phyloP scores from a whole-genome alignment of 1,284 basidiomycete species.

The Ceratobasidium sp. region DNA sequence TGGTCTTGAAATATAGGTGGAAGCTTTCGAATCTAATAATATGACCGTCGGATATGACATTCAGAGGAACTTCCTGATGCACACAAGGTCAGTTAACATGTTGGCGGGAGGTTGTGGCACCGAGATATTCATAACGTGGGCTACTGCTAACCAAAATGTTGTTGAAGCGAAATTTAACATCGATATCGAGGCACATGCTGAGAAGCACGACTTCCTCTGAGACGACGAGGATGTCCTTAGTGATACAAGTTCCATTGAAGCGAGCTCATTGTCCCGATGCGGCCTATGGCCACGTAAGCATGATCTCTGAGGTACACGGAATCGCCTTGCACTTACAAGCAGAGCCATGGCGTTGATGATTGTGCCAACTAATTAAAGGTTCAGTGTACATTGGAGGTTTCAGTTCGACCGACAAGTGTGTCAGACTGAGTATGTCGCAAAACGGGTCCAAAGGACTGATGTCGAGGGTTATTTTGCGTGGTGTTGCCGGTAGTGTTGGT shows the following conservation, averaged over 20 bases:
- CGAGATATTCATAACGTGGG: background rate
- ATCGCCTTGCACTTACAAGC: conserved; percentile 10
- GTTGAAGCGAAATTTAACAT: conserved; percentile 28
- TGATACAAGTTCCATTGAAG: background rate
- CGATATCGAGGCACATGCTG: conserved; percentile 1
- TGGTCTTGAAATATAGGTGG: conserved; percentile 25
- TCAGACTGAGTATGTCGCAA: background rate
- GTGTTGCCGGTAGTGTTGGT: background rate
- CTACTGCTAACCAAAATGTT: conserved; percentile 13
- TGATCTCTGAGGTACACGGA: background rate
- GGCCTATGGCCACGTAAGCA: background rate
- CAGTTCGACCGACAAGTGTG: background rate
- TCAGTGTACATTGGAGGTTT: background rate
- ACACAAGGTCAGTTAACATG: background rate
- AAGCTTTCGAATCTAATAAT: conserved; percentile 26
- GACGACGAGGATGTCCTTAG: background rate
- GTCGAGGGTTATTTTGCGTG: background rate
- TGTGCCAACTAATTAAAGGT: background rate
- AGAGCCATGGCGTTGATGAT: conserved; percentile 34
- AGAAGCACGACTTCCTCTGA: conserved; percentile 22
- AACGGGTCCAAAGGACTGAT: background rate
- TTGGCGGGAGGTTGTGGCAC: background rate
- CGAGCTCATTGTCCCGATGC: conserved; percentile 6
- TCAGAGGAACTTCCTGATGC: conserved; percentile 21
- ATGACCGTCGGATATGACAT: conserved; percentile 23